These are phyloP conservation scores for Agaricus subrufescens DNA, from an alignment of 768 basidiomycete genomes.

Conservation along the genomic window DNA sequence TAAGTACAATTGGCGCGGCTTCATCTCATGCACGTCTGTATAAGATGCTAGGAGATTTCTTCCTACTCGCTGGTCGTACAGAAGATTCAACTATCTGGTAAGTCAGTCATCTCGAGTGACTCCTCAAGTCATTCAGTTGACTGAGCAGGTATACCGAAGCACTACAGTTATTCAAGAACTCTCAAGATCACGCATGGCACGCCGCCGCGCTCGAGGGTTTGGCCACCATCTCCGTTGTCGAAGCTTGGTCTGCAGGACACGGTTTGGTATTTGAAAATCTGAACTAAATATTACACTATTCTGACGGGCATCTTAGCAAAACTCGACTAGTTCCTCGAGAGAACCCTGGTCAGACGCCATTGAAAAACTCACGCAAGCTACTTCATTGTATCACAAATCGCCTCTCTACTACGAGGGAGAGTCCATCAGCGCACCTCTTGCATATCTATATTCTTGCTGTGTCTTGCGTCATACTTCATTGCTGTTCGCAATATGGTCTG, in stretches of 20 bases:
- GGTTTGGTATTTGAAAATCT: slow-evolving; percentile 52
- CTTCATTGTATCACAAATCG: slow-evolving; percentile 53
- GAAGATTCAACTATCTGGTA: slow-evolving; percentile 83
- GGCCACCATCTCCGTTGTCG: slow-evolving; percentile 72
- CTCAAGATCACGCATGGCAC: slow-evolving; percentile 84
- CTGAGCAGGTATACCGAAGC: slow-evolving; percentile 81
- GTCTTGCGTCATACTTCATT: slow-evolving; percentile 72
- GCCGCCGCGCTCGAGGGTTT: slow-evolving; percentile 85
- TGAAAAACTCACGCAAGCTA: slow-evolving; percentile 70
- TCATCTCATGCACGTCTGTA: slow-evolving; percentile 83
- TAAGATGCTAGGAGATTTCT: slow-evolving; percentile 87
- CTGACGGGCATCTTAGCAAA: slow-evolving; percentile 38
- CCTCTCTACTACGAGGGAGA: slow-evolving; percentile 50
- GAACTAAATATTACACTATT: not conserved
- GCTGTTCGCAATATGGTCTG: slow-evolving; percentile 75
- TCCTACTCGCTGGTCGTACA: slow-evolving; percentile 79
- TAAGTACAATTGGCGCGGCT: slow-evolving; percentile 58
- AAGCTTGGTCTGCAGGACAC: slow-evolving; percentile 78
- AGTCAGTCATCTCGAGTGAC: slow-evolving; percentile 14
- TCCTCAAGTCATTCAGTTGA: slow-evolving; percentile 13
- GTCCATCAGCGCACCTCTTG: slow-evolving; percentile 54
- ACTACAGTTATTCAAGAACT: slow-evolving; percentile 64
- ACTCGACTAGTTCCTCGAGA: slow-evolving; percentile 42
- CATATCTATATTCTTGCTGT: slow-evolving; percentile 63
- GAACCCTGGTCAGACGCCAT: slow-evolving; percentile 76